These are phyloP conservation scores for Lachancea cidri DNA, from an alignment of 805 yeast species.

Conservation along the genomic window DNA sequence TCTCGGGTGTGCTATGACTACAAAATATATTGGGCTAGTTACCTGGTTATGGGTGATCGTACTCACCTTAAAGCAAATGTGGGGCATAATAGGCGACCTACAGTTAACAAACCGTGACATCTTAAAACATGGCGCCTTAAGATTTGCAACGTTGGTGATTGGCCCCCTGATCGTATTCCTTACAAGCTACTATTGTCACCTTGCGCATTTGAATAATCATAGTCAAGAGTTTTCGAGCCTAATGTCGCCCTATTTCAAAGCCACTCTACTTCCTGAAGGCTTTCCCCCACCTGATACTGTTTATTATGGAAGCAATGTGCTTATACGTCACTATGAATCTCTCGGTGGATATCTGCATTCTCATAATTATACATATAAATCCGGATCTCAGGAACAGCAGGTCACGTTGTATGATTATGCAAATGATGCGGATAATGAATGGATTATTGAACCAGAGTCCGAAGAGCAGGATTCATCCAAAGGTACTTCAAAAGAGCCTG, in stretches of 20 bases:
- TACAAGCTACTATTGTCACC: constrained; percentile 53
- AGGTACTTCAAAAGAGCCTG: constrained; percentile 12
- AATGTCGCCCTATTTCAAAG: constrained; percentile 65
- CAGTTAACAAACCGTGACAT: constrained; percentile 37
- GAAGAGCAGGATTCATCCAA: constrained; percentile 25
- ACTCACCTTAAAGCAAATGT: constrained; percentile 46
- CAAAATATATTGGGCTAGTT: constrained; percentile 67
- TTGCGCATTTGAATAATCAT: constrained; percentile 29
- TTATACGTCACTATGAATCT: constrained; percentile 64
- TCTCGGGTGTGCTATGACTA: constrained; percentile 52
- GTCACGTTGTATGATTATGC: constrained; percentile 65
- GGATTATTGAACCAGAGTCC: constrained; percentile 53
- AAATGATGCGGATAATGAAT: constrained; percentile 60
- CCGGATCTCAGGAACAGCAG: constrained; percentile 72
- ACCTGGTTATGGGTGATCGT: constrained; percentile 61
- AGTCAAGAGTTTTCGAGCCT: constrained; percentile 28
- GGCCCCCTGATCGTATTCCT: constrained; percentile 59
- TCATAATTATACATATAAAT: constrained; percentile 55
- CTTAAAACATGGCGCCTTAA: constrained; percentile 36
- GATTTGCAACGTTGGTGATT: constrained; percentile 40
- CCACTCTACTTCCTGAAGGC: constrained; percentile 44
- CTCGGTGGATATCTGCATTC: constrained; percentile 80
- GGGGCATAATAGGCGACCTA: constrained; percentile 70
- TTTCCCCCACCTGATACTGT: constrained; percentile 53
- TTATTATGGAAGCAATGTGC: constrained; percentile 64